Conservation (phyloP, 1,284 basidiomycete species). For the Leucoagaricus sp. region DNA sequence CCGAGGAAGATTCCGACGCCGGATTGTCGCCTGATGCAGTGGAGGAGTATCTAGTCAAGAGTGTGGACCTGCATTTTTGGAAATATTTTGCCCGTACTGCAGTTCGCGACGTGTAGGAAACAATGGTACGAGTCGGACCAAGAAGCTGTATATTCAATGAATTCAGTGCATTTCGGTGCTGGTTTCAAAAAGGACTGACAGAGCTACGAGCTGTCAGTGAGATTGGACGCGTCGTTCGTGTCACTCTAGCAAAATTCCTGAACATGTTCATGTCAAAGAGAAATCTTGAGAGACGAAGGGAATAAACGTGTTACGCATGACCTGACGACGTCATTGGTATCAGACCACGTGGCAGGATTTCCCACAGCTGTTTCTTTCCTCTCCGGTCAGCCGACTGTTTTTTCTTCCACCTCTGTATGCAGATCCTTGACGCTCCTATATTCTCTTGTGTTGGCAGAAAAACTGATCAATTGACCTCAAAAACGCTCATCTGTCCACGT, state of each 20-base stretch:
- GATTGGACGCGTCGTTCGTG: background rate
- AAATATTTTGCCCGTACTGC: background rate
- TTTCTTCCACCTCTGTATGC: no score
- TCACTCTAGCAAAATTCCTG: constrained; percentile 1
- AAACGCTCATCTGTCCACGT: no score
- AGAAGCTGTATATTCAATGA: background rate
- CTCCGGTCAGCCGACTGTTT: no score
- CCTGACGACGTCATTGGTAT: background rate
- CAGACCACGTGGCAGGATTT: no score
- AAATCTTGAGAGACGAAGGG: background rate
- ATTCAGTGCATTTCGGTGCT: background rate
- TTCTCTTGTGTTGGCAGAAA: no score
- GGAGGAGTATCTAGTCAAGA: background rate
- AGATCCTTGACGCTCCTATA: no score
- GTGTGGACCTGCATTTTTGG: background rate
- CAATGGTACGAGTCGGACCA: background rate
- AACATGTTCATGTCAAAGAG: background rate
- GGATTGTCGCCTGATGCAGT: background rate
- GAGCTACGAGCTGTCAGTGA: background rate
- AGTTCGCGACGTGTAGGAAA: background rate
- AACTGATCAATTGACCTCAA: no score
- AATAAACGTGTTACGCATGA: background rate
- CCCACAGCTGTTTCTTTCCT: no score
- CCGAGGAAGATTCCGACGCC: background rate
- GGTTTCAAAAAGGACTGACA: background rate